These are phyloP conservation scores for Agaricales sp. DNA, from an alignment of 1,284 basidiomycete genomes.

Conservation along the genomic window DNA sequence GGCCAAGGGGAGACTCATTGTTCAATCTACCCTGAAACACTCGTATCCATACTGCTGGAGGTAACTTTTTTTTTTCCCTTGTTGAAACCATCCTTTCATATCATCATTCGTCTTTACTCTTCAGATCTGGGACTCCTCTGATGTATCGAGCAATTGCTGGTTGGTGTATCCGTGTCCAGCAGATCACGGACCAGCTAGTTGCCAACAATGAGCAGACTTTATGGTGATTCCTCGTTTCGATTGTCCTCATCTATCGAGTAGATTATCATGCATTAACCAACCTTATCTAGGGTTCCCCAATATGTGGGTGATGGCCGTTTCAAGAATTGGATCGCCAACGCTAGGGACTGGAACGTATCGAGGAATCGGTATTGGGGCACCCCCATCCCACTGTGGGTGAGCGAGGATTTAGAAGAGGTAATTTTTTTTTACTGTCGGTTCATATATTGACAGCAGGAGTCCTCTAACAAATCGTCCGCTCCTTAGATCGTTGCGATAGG, in stretches of 20 bases:
- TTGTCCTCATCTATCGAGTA: no score
- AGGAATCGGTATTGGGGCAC: conserved; percentile 99
- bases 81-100: background rate
- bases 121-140: conserved; percentile 87
- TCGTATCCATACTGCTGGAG: conserved; percentile 98
- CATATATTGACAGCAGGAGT: background rate
- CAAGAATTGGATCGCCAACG: conserved; percentile 95
- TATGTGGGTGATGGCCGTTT: conserved; percentile 89
- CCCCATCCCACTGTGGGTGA: conserved; percentile 94
- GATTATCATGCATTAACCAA: no score
- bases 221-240: conserved; percentile 52
- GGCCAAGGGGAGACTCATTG: conserved; percentile 79
- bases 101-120: conserved; percentile 6
- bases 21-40: conserved; percentile 82
- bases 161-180: conserved; percentile 93
- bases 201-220: conserved; percentile 85
- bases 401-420: conserved; percentile 89
- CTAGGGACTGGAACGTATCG: conserved; percentile 99
- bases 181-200: conserved; percentile 79
- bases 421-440: conserved; percentile 8
- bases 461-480: conserved; percentile 5
- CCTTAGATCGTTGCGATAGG: conserved; percentile 76
- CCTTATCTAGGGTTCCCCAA: conserved; percentile 72
- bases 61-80: conserved; percentile 28
- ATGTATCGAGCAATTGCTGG: conserved; percentile 94